These are phyloP conservation scores for Peronospora tabacina DNA, from an alignment of 352 stramenopile genomes.

Conservation along the genomic window DNA sequence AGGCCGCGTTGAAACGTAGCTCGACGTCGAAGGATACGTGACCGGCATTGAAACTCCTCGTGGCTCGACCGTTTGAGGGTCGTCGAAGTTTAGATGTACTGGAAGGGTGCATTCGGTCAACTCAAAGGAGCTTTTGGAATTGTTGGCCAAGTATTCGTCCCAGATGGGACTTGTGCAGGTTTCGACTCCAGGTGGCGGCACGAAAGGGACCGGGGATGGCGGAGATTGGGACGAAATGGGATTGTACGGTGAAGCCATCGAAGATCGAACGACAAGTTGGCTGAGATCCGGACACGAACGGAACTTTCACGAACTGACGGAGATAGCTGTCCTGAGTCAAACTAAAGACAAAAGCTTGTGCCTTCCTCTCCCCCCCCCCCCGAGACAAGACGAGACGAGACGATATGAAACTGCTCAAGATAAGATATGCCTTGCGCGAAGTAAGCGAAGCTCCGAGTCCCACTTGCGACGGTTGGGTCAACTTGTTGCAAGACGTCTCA, in stretches of 20 bases:
- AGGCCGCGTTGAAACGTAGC: constrained; percentile 5
- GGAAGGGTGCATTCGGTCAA: constrained; percentile 9
- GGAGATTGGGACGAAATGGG: constrained; percentile 4
- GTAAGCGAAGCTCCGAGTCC: background rate
- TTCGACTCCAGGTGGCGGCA: background rate
- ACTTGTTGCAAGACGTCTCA: background rate
- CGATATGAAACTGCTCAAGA: background rate
- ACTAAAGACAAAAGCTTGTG: background rate
- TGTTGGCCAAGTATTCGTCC: constrained; percentile 23
- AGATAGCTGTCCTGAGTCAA: constrained; percentile 1
- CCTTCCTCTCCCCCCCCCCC: constrained; percentile 2
- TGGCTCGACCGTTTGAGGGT: background rate
- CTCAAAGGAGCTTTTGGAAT: constrained; percentile 3
- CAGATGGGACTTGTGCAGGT: constrained; percentile 10
- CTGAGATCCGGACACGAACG: background rate
- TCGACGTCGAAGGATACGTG: background rate
- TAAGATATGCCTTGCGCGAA: background rate
- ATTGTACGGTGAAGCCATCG: constrained; percentile 5
- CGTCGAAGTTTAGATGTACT: constrained; percentile 4
- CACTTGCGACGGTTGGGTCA: background rate
- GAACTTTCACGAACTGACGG: constrained; percentile 8
- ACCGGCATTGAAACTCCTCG: background rate
- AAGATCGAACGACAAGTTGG: constrained; percentile 1
- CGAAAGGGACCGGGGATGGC: constrained; percentile 13
- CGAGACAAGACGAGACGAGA: constrained; percentile 17